These are phyloP conservation scores for Pelargonium australe DNA, from an alignment of 441 rosid species.

Conservation along the genomic window DNA sequence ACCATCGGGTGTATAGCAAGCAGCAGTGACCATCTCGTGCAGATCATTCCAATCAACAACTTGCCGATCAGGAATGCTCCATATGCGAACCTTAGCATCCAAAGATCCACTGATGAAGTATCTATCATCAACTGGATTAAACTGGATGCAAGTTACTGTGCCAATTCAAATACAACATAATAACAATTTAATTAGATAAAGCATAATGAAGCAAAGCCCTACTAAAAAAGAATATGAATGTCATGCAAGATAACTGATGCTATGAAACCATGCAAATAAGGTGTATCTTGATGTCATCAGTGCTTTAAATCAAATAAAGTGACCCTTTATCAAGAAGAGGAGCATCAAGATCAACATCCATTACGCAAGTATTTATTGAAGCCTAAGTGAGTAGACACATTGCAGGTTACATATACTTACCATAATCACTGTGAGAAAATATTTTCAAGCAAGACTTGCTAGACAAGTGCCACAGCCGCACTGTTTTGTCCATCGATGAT, in stretches of 20 bases:
- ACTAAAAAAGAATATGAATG: too few relatives aligned
- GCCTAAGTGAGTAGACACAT: constrained; percentile 5
- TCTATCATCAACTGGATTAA: constrained; percentile 93
- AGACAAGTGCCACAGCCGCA: constrained; percentile 63
- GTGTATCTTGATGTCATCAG: too few relatives aligned
- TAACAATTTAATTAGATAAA: too few relatives aligned
- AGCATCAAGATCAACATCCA: too few relatives aligned
- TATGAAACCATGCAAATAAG: too few relatives aligned
- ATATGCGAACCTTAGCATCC: constrained; percentile 91
- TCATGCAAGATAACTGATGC: too few relatives aligned
- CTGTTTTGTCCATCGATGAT: constrained; percentile 79
- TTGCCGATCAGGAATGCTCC: constrained; percentile 95
- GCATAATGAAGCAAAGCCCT: too few relatives aligned
- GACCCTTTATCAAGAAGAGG: too few relatives aligned
- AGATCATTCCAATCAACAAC: constrained; percentile 97
- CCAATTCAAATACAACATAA: constrained; percentile 19
- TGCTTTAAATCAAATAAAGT: too few relatives aligned
- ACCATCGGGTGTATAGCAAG: constrained; percentile 96
- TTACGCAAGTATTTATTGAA: too few relatives aligned
- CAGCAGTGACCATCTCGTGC: constrained; percentile 99
- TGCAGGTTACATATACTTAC: constrained; percentile 32
- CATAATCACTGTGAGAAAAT: constrained; percentile 60
- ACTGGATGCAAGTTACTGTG: constrained; percentile 97
- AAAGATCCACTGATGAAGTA: constrained; percentile 96
- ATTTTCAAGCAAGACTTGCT: constrained; percentile 62